Evolutionary conservation across 2,329 filamentous ascomycete species (phyloP).

Genomic region (Rhynchosporium graminicola): DNA sequence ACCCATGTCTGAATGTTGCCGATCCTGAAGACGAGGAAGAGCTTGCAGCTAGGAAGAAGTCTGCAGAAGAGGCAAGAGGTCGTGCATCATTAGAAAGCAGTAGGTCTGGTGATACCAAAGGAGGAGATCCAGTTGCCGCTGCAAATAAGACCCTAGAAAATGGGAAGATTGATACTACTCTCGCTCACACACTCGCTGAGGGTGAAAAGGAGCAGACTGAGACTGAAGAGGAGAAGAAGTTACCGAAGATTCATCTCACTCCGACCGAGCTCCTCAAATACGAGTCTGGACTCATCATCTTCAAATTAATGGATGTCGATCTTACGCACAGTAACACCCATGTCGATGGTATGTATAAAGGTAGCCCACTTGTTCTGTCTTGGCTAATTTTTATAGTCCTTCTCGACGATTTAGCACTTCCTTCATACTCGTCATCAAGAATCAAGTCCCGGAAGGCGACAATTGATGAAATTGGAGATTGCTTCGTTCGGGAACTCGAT

Average conservation of each 20-base stretch:
- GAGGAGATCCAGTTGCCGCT: slow-evolving; percentile 35
- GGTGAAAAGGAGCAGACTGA: slow-evolving; percentile 48
- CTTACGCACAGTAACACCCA: slow-evolving; percentile 74
- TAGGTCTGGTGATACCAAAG: slow-evolving; percentile 19
- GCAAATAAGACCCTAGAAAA: slow-evolving; percentile 45
- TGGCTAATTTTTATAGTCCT: slow-evolving; percentile 52
- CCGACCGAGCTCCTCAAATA: slow-evolving; percentile 81
- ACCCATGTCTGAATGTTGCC: slow-evolving; percentile 80
- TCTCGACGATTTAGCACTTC: slow-evolving; percentile 93
- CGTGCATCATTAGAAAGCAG: slow-evolving; percentile 34
- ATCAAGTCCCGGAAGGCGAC: slow-evolving; percentile 68
- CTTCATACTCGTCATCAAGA: slow-evolving; percentile 80
- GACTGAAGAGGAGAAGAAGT: slow-evolving; percentile 48
- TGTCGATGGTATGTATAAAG: slow-evolving; percentile 55
- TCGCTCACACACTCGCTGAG: slow-evolving; percentile 36
- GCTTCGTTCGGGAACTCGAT: slow-evolving; percentile 95
- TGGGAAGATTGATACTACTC: slow-evolving; percentile 31
- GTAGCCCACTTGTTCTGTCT: neutral
- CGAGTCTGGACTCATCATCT: slow-evolving; percentile 90
- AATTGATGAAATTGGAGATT: slow-evolving; percentile 93
- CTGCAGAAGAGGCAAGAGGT: slow-evolving; percentile 29
- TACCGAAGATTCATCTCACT: slow-evolving; percentile 76
- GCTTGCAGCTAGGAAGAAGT: slow-evolving; percentile 43
- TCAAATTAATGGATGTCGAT: slow-evolving; percentile 89
- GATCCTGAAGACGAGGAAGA: slow-evolving; percentile 85